Evolutionary conservation across 805 yeast species (phyloP), one percentile per base, ranked within the genome.

Genomic region (Lipomyces spencermartinsiae): DNA sequence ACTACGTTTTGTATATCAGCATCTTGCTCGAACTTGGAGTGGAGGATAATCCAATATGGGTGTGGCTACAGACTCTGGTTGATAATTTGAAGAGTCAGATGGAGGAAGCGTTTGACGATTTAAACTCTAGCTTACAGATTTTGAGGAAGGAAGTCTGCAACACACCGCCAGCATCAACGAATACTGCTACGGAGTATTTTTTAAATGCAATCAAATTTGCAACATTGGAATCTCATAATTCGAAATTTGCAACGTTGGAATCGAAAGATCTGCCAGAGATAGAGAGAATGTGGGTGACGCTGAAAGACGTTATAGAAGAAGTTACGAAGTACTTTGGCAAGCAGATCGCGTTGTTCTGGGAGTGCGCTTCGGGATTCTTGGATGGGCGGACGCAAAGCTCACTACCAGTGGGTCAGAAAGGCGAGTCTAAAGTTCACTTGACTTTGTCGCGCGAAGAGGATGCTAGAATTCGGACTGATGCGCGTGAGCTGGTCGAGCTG

Each of bases 21-120:
- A 85, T 84, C 71, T 79, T 90, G 43, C 76, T 88, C 58, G 91
- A 89, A 69, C 78, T 90, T 43, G 89, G 88, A n/a, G 83, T 85
- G 1, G 83, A 81, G 58, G 88, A 86, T 65, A 89, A 87, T 74
- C 94, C 94, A 4, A 85, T 89, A 5, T 75, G 82, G 29, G 86
- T 84, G 63, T 90, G 92, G 87, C 82, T 90, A 35, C 79, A 83
- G 55, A 78, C 84, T 22, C 89, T 84, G 73, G 81, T 83, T 58
- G 78, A 80, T 31, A 76, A 75, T 22, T 80, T 86, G 67, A 76
- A 78, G 7, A 70, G 74, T 1, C 78, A 79, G 61, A 77, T 86
- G 37, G 78, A 79, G 29, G 81, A 83, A 25, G 80, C 80, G 3
- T 83, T 84, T 34, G 78, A 77, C 22, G 83, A 82, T 64, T 71